Evolutionary conservation across 1,284 basidiomycete species (phyloP).

Genomic region (Irpex sp.): DNA sequence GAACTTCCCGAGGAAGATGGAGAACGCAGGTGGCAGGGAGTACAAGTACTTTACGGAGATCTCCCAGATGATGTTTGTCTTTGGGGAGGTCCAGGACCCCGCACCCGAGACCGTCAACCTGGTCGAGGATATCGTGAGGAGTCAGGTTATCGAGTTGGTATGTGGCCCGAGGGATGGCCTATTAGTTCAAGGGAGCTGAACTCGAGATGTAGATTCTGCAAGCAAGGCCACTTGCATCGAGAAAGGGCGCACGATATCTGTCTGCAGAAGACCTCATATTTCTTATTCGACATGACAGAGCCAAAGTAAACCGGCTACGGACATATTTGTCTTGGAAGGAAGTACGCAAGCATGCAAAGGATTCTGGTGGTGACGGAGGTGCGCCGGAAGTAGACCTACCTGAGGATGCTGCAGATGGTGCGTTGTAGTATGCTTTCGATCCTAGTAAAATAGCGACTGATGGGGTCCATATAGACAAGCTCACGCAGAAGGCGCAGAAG

Average conservation of each 20-base stretch:
- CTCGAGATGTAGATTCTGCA: conserved; percentile 71
- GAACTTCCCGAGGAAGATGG: conserved; percentile 9
- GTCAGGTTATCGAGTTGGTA: conserved; percentile 92
- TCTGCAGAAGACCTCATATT: conserved; percentile 96
- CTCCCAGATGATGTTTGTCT: conserved; percentile 95
- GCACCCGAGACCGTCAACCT: conserved; percentile 85
- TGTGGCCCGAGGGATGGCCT: conserved; percentile 19
- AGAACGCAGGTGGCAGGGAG: conserved; percentile 31
- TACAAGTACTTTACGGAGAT: conserved; percentile 81
- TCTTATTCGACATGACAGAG: conserved; percentile 91
- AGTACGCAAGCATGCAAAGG: conserved; percentile 93
- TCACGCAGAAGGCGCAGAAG: conserved; percentile 84
- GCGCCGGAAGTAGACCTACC: conserved; percentile 77
- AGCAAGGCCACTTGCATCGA: conserved; percentile 79
- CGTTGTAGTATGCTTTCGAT: conserved; percentile 14
- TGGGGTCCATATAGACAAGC: conserved; percentile 57
- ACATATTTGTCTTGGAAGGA: conserved; percentile 99
- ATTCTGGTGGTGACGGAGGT: conserved; percentile 75
- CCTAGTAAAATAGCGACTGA: not conserved
- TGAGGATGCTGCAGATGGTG: conserved; percentile 77
- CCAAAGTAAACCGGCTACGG: conserved; percentile 89
- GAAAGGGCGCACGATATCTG: conserved; percentile 82
- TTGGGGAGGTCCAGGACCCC: conserved; percentile 92
- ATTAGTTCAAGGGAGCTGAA: not conserved
- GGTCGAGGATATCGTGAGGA: conserved; percentile 94